Evolutionary conservation across 139 green algal species (phyloP).

Genomic region (Desmodesmus armatus): DNA sequence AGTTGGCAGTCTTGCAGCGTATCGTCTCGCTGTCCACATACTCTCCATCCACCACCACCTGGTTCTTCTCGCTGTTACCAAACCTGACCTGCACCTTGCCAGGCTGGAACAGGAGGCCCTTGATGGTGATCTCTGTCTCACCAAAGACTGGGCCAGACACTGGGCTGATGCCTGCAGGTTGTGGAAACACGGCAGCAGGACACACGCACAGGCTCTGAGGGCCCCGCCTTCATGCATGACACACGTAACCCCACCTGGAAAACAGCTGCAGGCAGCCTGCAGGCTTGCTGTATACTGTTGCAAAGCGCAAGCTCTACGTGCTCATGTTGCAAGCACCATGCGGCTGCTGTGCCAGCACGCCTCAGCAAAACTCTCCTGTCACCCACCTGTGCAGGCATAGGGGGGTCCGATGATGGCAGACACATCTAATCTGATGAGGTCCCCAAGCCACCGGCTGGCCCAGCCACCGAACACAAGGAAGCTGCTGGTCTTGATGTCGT

Average conservation of each 20-base stretch:
- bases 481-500: conserved; percentile 80
- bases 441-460: conserved; percentile 89
- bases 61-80: conserved; percentile 50
- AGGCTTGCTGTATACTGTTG: no score
- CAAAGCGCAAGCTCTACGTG: background rate
- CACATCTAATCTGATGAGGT: conserved; percentile 84
- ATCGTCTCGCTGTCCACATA: conserved; percentile 77
- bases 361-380: no score
- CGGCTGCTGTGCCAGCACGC: background rate
- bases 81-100: conserved; percentile 85
- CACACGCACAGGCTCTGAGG: no score
- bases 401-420: conserved; percentile 90
- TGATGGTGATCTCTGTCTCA: conserved; percentile 80
- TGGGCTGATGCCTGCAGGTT: conserved; percentile 55
- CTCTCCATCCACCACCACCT: conserved; percentile 69
- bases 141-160: conserved; percentile 87
- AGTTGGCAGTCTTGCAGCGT: conserved; percentile 82
- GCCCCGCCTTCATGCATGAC: no score
- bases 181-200: no score
- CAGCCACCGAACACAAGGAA: conserved; percentile 90
- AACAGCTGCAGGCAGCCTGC: no score
- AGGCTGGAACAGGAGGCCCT: conserved; percentile 83
- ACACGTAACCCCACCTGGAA: no score
- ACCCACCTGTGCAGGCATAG: conserved; percentile 80
- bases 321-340: background rate